Base-by-base conservation (phyloP, 192 early-diverging fungal species). In the Allomyces macrogynus region DNA sequence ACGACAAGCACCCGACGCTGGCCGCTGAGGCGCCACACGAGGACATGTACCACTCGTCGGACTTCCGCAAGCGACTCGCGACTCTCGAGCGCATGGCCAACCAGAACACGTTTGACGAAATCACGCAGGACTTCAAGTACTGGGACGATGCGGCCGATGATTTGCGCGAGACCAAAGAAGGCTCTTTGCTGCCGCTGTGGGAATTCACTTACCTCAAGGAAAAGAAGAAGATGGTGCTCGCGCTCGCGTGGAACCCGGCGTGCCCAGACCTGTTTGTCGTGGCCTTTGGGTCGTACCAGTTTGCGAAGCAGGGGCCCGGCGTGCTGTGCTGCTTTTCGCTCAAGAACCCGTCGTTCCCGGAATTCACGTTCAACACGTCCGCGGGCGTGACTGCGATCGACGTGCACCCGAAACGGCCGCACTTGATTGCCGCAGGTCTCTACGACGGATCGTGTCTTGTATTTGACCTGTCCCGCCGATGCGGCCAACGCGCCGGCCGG, bases 71-170 rank as follows among this genome's bases (percentile, higher is more conserved):
- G 68, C 71, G 73, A 0, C 68, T 84, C 27, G 74, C 71, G 42
- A 77, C 79, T 42, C 72, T 80, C 44, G 82, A 84, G 67, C 65
- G 82, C 24, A 84, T 84, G 82, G 80, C 82, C 24, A 84, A 84
- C 60, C 82, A 84, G 61, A 84, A 84, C 70, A 81, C 80, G 22
- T 82, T 79, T 70, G 82, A 84, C 69, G 82, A 84, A 44, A 78
- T 84, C 43, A 71, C 80, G 4, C 78, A 84, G 67, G 82, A 84
- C 66, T 84, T 75, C 70, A 82, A 82, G 65, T 84, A 81, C 64
- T 84, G 81, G 80, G 81, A 84, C 67, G 82, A 84, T 67, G 81
- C 80, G 11, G 71, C 77, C 10, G 82, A 84, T 67, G 82, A 84
- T 32, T 40, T 80, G 61, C 71, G 77, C 10, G 78, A 77, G 32